A percentile compares a stretch with the other conserved stretches of the same genome.
These are phyloP conservation scores for Coemansia asiatica DNA, from an alignment of 192 early-diverging fungal genomes.

Conservation along the genomic window DNA sequence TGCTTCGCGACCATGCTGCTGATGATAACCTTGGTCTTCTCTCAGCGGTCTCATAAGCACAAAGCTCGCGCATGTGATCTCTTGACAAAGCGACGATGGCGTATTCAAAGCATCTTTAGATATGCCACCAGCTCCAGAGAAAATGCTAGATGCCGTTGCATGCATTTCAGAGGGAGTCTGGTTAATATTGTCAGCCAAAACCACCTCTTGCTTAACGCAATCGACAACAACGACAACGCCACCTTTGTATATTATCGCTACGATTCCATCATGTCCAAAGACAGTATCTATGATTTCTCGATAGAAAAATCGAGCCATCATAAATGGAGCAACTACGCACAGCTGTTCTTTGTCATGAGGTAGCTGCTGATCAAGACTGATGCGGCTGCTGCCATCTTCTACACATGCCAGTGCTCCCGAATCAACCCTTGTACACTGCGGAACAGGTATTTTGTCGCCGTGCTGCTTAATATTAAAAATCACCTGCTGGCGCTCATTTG, in stretches of 20 bases:
- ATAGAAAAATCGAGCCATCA: slow-evolving; percentile 33
- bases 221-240: slow-evolving; percentile 46
- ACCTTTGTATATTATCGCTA: slow-evolving; percentile 22
- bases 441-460: not conserved
- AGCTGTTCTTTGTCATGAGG: slow-evolving; percentile 5
- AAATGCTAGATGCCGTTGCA: slow-evolving; percentile 11
- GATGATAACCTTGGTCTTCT: not conserved
- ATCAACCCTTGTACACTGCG: not conserved
- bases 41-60: not conserved
- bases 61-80: not conserved
- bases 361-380: not conserved
- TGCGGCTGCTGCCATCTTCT: not conserved
- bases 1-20: too few species aligned
- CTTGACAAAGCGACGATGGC: not conserved
- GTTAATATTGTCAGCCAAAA: slow-evolving; percentile 46
- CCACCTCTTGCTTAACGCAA: slow-evolving; percentile 20
- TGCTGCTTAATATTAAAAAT: too few species aligned
- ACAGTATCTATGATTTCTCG: slow-evolving; percentile 11
- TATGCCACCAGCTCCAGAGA: not conserved
- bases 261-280: slow-evolving; percentile 21
- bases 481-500: not conserved
- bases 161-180: slow-evolving; percentile 8
- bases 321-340: slow-evolving; percentile 29
- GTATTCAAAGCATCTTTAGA: not conserved
- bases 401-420: slow-evolving; percentile 1